Evolutionary conservation across 306 rosid species (phyloP).

Genomic region (Aeschynomene evenia): DNA sequence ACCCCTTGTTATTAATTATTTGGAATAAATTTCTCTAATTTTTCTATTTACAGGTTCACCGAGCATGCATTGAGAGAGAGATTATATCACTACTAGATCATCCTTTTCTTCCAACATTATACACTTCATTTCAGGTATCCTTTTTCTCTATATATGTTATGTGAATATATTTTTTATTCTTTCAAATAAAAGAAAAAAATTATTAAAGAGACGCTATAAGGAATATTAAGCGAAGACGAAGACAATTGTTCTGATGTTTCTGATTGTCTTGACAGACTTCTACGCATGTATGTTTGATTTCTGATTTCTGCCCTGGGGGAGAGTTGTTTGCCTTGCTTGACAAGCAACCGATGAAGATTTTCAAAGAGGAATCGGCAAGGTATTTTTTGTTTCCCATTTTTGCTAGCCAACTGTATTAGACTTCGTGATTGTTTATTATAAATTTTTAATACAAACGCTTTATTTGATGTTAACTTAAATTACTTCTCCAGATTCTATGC

Average conservation of each 20-base stretch:
- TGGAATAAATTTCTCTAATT: slow-evolving; percentile 23
- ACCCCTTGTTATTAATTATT: background rate
- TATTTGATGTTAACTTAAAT: slow-evolving; percentile 27
- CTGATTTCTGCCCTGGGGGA: slow-evolving; percentile 89
- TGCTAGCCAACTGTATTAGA: background rate
- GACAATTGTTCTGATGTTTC: slow-evolving; percentile 22
- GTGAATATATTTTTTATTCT: background rate
- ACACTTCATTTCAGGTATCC: slow-evolving; percentile 88
- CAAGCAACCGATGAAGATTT: slow-evolving; percentile 85
- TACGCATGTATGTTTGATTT: slow-evolving; percentile 90
- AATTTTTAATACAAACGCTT: background rate
- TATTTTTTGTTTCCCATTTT: slow-evolving; percentile 28
- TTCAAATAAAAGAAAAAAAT: no score
- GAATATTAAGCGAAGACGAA: no score
- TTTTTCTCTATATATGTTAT: background rate
- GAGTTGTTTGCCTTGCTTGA: slow-evolving; percentile 93
- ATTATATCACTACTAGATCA: slow-evolving; percentile 86
- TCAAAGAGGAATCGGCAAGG: slow-evolving; percentile 93
- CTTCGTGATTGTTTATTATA: background rate
- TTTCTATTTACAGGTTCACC: slow-evolving; percentile 76
- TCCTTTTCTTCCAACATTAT: slow-evolving; percentile 92
- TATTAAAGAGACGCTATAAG: no score
- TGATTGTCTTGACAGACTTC: slow-evolving; percentile 62
- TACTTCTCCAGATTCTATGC: slow-evolving; percentile 74
- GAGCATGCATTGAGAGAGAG: slow-evolving; percentile 90